Conservation (phyloP, 148 eudicot species). For the Spergularia bocconei region DNA sequence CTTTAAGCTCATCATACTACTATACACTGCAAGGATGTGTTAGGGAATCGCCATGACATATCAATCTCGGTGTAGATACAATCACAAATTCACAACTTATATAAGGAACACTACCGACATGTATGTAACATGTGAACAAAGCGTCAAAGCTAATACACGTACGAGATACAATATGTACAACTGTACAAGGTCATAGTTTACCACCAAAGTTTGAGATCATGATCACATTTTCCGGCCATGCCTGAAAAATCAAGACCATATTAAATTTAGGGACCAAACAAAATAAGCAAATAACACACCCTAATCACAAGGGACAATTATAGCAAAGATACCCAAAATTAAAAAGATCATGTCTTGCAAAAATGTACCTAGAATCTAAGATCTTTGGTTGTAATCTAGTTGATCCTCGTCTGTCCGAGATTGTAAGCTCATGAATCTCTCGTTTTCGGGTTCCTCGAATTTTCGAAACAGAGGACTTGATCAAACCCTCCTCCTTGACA, state of each 20-base stretch:
- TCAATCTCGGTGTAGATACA: too few relatives aligned
- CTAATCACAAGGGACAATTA: not conserved
- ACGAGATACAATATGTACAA: not conserved
- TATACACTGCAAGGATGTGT: too few relatives aligned
- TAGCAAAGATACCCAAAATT: not conserved
- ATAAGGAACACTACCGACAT: too few relatives aligned
- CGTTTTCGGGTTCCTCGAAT: slow-evolving; percentile 16
- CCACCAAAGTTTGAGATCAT: not conserved
- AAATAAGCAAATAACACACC: not conserved
- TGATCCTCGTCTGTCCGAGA: slow-evolving; percentile 23
- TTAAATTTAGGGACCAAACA: not conserved
- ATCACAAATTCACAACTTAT: too few relatives aligned
- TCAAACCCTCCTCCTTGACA: slow-evolving; percentile 15
- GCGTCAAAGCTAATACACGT: too few relatives aligned
- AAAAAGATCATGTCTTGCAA: not conserved
- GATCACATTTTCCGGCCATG: slow-evolving; percentile 43
- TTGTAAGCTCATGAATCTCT: slow-evolving; percentile 24
- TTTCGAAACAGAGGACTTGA: slow-evolving; percentile 27
- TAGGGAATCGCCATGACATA: too few relatives aligned
- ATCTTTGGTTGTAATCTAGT: slow-evolving; percentile 29
- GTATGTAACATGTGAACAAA: too few relatives aligned
- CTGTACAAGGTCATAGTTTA: not conserved
- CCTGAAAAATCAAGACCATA: slow-evolving; percentile 18
- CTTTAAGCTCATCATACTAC: not conserved
- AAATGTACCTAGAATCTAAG: slow-evolving; percentile 41